phyloP scores from a whole-genome alignment of 345 rosid species.

The Passiflora organensis region DNA sequence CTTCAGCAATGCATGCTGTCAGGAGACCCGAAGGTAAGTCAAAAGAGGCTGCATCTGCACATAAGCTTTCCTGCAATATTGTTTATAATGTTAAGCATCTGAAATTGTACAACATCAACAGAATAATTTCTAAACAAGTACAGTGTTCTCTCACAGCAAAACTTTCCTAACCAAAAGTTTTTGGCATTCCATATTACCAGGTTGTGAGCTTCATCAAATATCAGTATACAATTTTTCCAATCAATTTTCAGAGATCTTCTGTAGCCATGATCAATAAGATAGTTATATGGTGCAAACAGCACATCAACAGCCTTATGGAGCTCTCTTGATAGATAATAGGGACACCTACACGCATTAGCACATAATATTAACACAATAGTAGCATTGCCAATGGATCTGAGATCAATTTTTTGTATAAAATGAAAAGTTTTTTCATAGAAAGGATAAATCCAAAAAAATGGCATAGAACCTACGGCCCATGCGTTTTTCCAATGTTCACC shows the following conservation, averaged over 20 bases:
- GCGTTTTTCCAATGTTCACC: slow-evolving; percentile 67
- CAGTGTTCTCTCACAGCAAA: neutral
- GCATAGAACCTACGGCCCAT: slow-evolving; percentile 61
- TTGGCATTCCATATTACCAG: slow-evolving; percentile 50
- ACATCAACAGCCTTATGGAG: slow-evolving; percentile 84
- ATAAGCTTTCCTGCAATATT: slow-evolving; percentile 75
- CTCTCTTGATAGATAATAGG: slow-evolving; percentile 77
- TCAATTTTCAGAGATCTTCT: slow-evolving; percentile 56
- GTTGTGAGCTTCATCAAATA: slow-evolving; percentile 98
- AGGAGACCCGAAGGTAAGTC: slow-evolving; percentile 72
- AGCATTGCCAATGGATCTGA: neutral
- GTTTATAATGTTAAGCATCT: slow-evolving; percentile 12
- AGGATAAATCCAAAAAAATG: no score
- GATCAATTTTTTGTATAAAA: neutral
- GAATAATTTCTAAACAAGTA: neutral
- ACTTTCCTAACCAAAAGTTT: slow-evolving; percentile 2
- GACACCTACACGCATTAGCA: slow-evolving; percentile 57
- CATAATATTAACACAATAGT: slow-evolving; percentile 13
- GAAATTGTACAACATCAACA: slow-evolving; percentile 2
- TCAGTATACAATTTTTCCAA: slow-evolving; percentile 65
- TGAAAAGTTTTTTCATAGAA: no score
- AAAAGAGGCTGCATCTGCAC: slow-evolving; percentile 96
- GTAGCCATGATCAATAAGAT: slow-evolving; percentile 68
- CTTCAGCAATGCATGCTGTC: slow-evolving; percentile 86
- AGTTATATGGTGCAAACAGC: slow-evolving; percentile 88